Evolutionary conservation across 805 yeast genomes (phyloP).

Genomic region (Yamadazyma kitorensis): DNA sequence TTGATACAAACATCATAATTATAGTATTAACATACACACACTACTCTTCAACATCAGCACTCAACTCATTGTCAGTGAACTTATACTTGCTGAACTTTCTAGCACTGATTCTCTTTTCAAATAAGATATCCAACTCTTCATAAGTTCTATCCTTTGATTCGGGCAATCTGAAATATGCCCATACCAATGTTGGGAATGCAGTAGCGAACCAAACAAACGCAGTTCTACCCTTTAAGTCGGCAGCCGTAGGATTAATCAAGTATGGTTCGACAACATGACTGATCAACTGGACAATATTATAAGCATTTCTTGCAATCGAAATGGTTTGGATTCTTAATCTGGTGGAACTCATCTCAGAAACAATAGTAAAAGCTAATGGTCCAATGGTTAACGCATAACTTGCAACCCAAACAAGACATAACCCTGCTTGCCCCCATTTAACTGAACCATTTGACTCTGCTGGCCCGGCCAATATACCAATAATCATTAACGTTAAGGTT

Average conservation of each 20-base stretch:
- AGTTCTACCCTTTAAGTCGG: conserved; percentile 41
- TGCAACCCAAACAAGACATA: conserved; percentile 16
- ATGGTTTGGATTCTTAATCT: conserved; percentile 37
- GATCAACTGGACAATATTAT: conserved; percentile 28
- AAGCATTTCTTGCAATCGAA: conserved; percentile 25
- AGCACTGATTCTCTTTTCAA: conserved; percentile 34
- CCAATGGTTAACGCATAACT: conserved; percentile 41
- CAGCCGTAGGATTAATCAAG: conserved; percentile 37
- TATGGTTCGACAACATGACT: conserved; percentile 25
- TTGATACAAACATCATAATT: no score
- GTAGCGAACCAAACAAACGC: conserved; percentile 39
- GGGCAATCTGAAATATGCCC: conserved; percentile 51
- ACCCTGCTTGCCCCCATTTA: conserved; percentile 21
- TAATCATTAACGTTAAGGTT: conserved; percentile 31
- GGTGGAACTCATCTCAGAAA: conserved; percentile 38
- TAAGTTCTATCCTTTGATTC: conserved; percentile 54
- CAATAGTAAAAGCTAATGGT: conserved; percentile 38
- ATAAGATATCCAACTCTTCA: conserved; percentile 54
- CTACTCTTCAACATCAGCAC: conserved; percentile 4
- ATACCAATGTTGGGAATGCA: conserved; percentile 23
- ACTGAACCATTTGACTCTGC: conserved; percentile 10
- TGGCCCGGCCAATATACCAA: conserved; percentile 34
- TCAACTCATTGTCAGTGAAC: conserved; percentile 4
- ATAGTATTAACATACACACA: no score
- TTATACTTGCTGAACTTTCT: conserved; percentile 17